These are phyloP conservation scores for Naganishia friedmannii DNA, from an alignment of 768 basidiomycete genomes.

Conservation along the genomic window DNA sequence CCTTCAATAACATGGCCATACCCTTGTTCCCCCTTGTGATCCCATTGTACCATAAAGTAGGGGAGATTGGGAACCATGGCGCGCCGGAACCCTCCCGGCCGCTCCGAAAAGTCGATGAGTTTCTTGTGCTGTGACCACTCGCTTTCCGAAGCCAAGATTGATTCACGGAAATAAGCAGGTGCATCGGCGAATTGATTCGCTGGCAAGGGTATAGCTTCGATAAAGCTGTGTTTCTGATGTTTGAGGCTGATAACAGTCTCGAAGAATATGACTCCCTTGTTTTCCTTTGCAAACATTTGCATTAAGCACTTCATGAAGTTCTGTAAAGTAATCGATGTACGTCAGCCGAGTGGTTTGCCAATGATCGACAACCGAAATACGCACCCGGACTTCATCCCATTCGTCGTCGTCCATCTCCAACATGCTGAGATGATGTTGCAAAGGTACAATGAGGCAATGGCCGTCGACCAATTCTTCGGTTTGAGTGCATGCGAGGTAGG, in stretches of 20 bases:
- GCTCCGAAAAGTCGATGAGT: slow-evolving; percentile 83
- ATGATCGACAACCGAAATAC: slow-evolving; percentile 39
- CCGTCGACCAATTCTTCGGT: slow-evolving; percentile 85
- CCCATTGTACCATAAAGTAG: slow-evolving; percentile 99
- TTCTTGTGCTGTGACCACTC: slow-evolving; percentile 99
- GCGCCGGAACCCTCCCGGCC: slow-evolving; percentile 88
- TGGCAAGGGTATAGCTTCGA: slow-evolving; percentile 89
- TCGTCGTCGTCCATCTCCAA: slow-evolving; percentile 94
- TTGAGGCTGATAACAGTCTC: slow-evolving; percentile 86
- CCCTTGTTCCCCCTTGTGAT: slow-evolving; percentile 94
- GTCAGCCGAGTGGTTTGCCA: neutral
- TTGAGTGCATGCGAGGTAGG: slow-evolving; percentile 83
- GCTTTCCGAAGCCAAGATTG: slow-evolving; percentile 82
- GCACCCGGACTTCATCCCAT: slow-evolving; percentile 92
- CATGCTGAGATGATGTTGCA: slow-evolving; percentile 86
- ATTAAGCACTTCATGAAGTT: slow-evolving; percentile 90
- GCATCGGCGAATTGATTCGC: slow-evolving; percentile 82
- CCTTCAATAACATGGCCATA: slow-evolving; percentile 99
- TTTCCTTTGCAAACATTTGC: slow-evolving; percentile 86
- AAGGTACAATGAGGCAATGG: slow-evolving; percentile 91
- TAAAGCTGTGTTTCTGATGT: slow-evolving; percentile 83
- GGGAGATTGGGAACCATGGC: slow-evolving; percentile 95
- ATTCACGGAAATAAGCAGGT: slow-evolving; percentile 95
- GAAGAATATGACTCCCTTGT: slow-evolving; percentile 91
- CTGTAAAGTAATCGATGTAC: slow-evolving; percentile 46